Evolutionary conservation across 1,284 basidiomycete genomes (phyloP).

Genomic region (Gymnopus androsaceus): DNA sequence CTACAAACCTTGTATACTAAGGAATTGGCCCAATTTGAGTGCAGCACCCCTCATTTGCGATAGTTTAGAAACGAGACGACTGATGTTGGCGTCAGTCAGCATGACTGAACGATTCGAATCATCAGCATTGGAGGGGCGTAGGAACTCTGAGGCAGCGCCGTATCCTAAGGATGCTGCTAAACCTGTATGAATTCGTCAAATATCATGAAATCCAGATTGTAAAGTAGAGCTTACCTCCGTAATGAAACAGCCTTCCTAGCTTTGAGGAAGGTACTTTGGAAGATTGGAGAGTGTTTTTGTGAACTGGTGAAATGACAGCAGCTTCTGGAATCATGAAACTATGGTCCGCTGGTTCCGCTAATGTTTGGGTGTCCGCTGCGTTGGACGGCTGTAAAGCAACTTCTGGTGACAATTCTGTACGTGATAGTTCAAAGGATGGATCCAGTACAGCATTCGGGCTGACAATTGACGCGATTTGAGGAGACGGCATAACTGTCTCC

Average conservation of each 20-base stretch:
- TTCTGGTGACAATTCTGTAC: not conserved
- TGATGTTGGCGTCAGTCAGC: conserved; percentile 88
- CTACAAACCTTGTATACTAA: conserved; percentile 90
- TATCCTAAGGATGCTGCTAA: conserved; percentile 73
- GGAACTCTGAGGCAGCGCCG: conserved; percentile 66
- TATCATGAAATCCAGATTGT: not conserved
- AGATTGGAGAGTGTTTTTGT: conserved; percentile 59
- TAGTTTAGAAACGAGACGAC: conserved; percentile 88
- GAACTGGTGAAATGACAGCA: not conserved
- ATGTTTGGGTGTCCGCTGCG: not conserved
- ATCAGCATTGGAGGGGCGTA: conserved; percentile 45
- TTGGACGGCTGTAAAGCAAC: too few relatives aligned
- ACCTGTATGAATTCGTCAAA: conserved; percentile 40
- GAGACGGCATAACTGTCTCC: too few relatives aligned
- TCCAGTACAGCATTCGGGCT: too few relatives aligned
- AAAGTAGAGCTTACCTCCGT: conserved; percentile 66
- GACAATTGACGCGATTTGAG: too few relatives aligned
- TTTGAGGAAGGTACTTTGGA: conserved; percentile 88
- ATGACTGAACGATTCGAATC: conserved; percentile 59
- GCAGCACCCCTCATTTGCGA: conserved; percentile 96
- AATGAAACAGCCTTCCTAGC: conserved; percentile 87
- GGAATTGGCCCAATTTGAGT: conserved; percentile 94
- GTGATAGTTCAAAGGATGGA: too few relatives aligned
- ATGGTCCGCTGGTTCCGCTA: not conserved
- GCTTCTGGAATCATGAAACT: not conserved